Evolutionary conservation across 805 yeast species (phyloP).

Genomic region (Dipodascopsis uninucleata): DNA sequence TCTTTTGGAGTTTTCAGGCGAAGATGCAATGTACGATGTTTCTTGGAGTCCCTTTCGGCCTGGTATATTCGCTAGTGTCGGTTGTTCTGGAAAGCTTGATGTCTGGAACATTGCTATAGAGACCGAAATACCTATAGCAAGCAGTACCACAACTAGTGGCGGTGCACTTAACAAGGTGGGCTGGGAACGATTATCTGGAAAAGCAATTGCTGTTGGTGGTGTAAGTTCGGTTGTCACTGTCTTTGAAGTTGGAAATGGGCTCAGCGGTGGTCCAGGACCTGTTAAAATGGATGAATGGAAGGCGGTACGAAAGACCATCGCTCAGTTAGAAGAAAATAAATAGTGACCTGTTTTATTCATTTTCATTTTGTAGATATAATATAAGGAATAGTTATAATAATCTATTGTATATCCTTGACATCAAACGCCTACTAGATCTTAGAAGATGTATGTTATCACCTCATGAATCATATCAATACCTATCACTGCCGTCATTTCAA

Average conservation of each 20-base stretch:
- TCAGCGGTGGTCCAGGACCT: conserved; percentile 20
- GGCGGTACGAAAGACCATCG: conserved; percentile 8
- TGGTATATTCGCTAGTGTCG: conserved; percentile 38
- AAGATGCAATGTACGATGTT: conserved; percentile 38
- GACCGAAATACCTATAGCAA: conserved; percentile 32
- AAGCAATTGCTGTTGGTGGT: conserved; percentile 36
- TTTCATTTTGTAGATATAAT: background rate
- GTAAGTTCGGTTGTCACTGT: conserved; percentile 35
- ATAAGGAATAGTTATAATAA: background rate
- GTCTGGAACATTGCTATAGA: conserved; percentile 41
- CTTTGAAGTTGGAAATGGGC: conserved; percentile 30
- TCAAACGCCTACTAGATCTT: too few relatives aligned
- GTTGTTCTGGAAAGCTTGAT: conserved; percentile 36
- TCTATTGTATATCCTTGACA: too few relatives aligned
- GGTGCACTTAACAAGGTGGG: conserved; percentile 34
- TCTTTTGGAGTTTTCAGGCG: conserved; percentile 29
- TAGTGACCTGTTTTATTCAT: background rate
- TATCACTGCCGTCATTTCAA: conserved; percentile 1
- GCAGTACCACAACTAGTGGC: conserved; percentile 5
- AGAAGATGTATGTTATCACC: too few relatives aligned
- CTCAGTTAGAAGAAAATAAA: conserved; percentile 5
- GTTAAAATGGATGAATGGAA: conserved; percentile 21
- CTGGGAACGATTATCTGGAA: conserved; percentile 34
- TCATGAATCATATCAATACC: conserved; percentile 1
- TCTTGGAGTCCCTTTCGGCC: conserved; percentile 39